Base-by-base conservation (phyloP, 2,329 filamentous ascomycete genomes). In the Diaporthe australafricana region DNA sequence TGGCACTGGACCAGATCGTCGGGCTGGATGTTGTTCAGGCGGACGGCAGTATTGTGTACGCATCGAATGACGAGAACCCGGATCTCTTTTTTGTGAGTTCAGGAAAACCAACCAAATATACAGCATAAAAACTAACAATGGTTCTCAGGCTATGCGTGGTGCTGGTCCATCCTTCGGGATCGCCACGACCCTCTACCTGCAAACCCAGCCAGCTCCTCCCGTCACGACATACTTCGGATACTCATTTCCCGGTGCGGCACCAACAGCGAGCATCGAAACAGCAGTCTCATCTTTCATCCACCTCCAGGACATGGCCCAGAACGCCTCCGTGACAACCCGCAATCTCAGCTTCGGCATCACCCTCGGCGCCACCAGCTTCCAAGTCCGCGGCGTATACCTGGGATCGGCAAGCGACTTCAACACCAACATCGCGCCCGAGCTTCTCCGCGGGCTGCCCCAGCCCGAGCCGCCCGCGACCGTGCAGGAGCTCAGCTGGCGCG, bases 21-120 rank as follows among this genome's bases (percentile, higher is more conserved):
- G 86, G 85, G 74, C 84, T 87, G 25, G 84, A 89, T 76, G 87
- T 89, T 4, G 88, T 90, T 3, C 87, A 87, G 5, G 85, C 87
- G 6, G 82, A 89, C 72, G 89, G 88, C 22, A 79, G 79, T 11
- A 83, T 90, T 45, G 77, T 83, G 50, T 82, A 80, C 2, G 87
- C 86, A 11, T 88, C 81, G 74, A 80, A 85, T 50, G 80, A 78
- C 0, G 74, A 85, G 68, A 87, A 90, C 72, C 72, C 81, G 1
- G 87, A 90, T 73, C 80, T 91, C 14, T 90, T 89, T 79, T 91
- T 82, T 76, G 84, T 83, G 75, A 74, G 80, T 81, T 22, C n/a
- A 3, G 3, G 38, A 3, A 14, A 12, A 2, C 9, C 3, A 1
- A 3, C 2, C 1, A 57, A 0, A 42, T 12, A 3, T 7, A 12